Evolutionary conservation across 1,284 basidiomycete genomes (phyloP).

Genomic region (Fomitopsis pinicola): DNA sequence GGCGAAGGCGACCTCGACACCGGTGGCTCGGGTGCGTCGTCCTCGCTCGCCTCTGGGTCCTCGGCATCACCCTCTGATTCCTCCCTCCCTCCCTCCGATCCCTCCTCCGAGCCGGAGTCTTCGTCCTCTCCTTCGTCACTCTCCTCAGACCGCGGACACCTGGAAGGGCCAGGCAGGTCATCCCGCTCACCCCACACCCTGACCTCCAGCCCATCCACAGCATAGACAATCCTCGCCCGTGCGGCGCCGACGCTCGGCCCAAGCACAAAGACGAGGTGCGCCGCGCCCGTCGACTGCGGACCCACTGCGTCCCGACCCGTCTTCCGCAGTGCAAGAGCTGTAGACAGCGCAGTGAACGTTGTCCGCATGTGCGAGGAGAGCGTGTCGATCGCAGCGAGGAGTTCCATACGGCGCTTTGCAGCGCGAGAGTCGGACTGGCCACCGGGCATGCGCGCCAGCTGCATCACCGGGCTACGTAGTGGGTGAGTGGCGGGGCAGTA

Average conservation of each 20-base stretch:
- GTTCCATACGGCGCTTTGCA: conserved; percentile 52
- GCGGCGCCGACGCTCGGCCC: conserved; percentile 59
- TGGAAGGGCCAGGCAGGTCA: conserved; percentile 13
- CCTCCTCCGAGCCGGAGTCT: conserved; percentile 19
- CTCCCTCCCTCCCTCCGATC: conserved; percentile 17
- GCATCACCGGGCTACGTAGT: conserved; percentile 53
- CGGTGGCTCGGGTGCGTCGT: conserved; percentile 18
- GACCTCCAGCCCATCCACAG: conserved; percentile 57
- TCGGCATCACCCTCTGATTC: conserved; percentile 14
- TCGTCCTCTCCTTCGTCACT: conserved; percentile 19
- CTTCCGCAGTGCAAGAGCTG: conserved; percentile 43
- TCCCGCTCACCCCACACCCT: conserved; percentile 49
- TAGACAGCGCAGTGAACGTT: conserved; percentile 66
- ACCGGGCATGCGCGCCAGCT: conserved; percentile 48
- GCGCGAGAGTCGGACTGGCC: conserved; percentile 37
- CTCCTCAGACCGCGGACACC: background rate
- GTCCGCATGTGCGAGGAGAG: conserved; percentile 69
- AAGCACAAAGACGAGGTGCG: conserved; percentile 56
- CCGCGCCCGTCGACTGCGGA: conserved; percentile 21
- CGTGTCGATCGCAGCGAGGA: conserved; percentile 61
- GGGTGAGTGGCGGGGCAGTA: background rate
- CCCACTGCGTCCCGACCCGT: background rate
- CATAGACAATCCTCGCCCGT: conserved; percentile 55
- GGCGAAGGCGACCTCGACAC: conserved; percentile 21
- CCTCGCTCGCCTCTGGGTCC: conserved; percentile 18